Conservation (phyloP, 2,329 filamentous ascomycete genomes). For the Xylaria sp. region DNA sequence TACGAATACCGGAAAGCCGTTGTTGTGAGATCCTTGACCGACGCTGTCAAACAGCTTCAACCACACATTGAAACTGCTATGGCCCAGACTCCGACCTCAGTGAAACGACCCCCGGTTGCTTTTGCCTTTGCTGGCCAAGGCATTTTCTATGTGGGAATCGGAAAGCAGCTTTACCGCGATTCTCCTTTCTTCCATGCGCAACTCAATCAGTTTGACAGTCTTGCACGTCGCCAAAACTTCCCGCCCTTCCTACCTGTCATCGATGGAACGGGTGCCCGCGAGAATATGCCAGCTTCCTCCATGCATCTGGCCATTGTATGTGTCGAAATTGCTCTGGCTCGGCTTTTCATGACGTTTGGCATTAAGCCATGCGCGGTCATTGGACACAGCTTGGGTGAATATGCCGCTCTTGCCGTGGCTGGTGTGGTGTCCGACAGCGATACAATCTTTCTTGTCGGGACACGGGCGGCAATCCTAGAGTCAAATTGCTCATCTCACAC, state of each 20-base stretch:
- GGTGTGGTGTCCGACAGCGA: constrained; percentile 67
- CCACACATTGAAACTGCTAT: background rate
- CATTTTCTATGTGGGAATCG: constrained; percentile 1
- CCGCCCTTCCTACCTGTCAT: constrained; percentile 9
- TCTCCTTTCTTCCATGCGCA: background rate
- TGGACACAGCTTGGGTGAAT: constrained; percentile 66
- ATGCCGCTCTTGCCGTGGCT: constrained; percentile 67
- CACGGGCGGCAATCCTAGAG: constrained; percentile 53
- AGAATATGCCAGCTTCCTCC: constrained; percentile 32
- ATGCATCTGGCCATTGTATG: constrained; percentile 49
- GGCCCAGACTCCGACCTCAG: background rate
- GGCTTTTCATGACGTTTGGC: constrained; percentile 51
- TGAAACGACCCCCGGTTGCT: background rate
- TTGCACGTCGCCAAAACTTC: constrained; percentile 35
- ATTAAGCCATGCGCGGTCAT: constrained; percentile 53
- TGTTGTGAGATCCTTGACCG: background rate
- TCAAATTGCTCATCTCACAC: constrained; percentile 36
- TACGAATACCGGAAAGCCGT: background rate
- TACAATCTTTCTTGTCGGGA: constrained; percentile 67
- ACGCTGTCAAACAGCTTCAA: background rate
- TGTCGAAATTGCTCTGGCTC: constrained; percentile 52
- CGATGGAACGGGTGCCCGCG: background rate
- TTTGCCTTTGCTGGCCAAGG: constrained; percentile 38
- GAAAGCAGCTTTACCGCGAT: constrained; percentile 11
- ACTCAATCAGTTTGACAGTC: constrained; percentile 16